Evolutionary conservation across 805 yeast species (phyloP).

Genomic region (Kodamaea neixiangensis): DNA sequence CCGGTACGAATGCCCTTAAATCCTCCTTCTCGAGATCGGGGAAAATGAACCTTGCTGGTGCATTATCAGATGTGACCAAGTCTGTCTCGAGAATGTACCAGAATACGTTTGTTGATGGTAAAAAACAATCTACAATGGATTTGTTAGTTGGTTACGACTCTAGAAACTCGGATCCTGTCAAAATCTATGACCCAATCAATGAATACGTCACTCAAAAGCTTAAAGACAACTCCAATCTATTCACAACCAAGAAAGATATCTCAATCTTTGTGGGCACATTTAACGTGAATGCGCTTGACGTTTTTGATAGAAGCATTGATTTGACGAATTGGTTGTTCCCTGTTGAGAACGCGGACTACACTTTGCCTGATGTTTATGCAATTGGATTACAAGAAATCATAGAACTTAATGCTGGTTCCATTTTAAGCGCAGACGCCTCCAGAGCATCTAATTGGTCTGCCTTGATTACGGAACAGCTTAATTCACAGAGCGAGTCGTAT

Average conservation of each 20-base stretch:
- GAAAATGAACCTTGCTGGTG: slow-evolving; percentile 95
- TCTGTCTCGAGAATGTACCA: slow-evolving; percentile 94
- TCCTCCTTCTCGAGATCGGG: slow-evolving; percentile 94
- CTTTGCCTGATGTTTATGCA: slow-evolving; percentile 77
- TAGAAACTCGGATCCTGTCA: slow-evolving; percentile 63
- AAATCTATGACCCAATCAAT: slow-evolving; percentile 81
- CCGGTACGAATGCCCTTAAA: slow-evolving; percentile 80
- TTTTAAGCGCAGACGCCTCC: slow-evolving; percentile 80
- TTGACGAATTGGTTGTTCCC: slow-evolving; percentile 84
- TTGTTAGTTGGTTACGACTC: slow-evolving; percentile 78
- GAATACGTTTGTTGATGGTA: slow-evolving; percentile 91
- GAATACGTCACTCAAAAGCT: slow-evolving; percentile 78
- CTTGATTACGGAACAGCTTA: slow-evolving; percentile 61
- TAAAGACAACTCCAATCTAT: slow-evolving; percentile 48
- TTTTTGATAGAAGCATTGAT: slow-evolving; percentile 51
- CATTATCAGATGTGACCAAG: slow-evolving; percentile 94
- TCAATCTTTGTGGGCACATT: slow-evolving; percentile 79
- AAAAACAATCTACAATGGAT: slow-evolving; percentile 88
- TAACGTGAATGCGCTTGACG: slow-evolving; percentile 75
- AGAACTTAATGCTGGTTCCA: slow-evolving; percentile 89
- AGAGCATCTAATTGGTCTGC: slow-evolving; percentile 79
- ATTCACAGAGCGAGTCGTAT: slow-evolving; percentile 47
- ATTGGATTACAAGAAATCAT: slow-evolving; percentile 93
- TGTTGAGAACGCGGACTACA: slow-evolving; percentile 36
- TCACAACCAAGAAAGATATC: slow-evolving; percentile 60